Percentiles rank a stretch among this genome's conserved stretches.
These are phyloP conservation scores for Trichoderma asperelloides DNA, from an alignment of 495 filamentous ascomycete genomes.

Conservation along the genomic window DNA sequence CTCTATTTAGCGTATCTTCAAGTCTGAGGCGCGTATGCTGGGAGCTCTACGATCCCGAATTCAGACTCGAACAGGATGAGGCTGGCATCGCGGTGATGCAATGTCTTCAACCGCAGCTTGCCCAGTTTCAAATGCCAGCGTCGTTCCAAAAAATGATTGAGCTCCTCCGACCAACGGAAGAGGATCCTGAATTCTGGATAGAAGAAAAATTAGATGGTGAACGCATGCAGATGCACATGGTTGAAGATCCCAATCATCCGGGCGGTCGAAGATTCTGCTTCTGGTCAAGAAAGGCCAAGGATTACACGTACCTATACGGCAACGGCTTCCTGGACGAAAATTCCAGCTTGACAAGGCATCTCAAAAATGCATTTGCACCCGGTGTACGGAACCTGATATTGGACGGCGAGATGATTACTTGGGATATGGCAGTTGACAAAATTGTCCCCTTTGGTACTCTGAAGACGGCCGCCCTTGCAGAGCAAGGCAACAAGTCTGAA, in stretches of 20 bases:
- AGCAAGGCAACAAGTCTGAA: conserved; percentile 71
- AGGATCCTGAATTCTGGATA: conserved; percentile 80
- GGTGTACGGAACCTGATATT: conserved; percentile 78
- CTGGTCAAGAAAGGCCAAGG: conserved; percentile 95
- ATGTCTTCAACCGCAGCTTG: conserved; percentile 94
- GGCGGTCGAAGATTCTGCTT: conserved; percentile 74
- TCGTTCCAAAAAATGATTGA: conserved; percentile 75
- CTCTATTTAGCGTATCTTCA: conserved; percentile 82
- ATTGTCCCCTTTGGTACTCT: conserved; percentile 87
- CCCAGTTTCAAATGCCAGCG: conserved; percentile 81
- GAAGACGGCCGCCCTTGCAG: conserved; percentile 80
- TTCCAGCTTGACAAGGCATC: conserved; percentile 68
- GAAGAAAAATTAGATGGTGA: conserved; percentile 98
- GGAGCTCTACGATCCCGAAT: conserved; percentile 74
- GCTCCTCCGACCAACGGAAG: conserved; percentile 58
- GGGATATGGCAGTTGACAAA: conserved; percentile 81
- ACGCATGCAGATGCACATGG: conserved; percentile 94
- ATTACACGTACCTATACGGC: conserved; percentile 94
- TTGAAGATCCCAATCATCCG: conserved; percentile 52
- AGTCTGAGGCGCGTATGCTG: conserved; percentile 88
- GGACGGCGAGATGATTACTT: conserved; percentile 98
- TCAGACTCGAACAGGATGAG: conserved; percentile 67
- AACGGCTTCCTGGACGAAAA: conserved; percentile 64
- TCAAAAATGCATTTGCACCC: conserved; percentile 67
- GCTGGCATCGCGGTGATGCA: conserved; percentile 77